Evolutionary conservation across 139 green algal genomes (phyloP), one percentile per base, ranked within the genome.

Genomic region (Auxenochlorella protothecoides): DNA sequence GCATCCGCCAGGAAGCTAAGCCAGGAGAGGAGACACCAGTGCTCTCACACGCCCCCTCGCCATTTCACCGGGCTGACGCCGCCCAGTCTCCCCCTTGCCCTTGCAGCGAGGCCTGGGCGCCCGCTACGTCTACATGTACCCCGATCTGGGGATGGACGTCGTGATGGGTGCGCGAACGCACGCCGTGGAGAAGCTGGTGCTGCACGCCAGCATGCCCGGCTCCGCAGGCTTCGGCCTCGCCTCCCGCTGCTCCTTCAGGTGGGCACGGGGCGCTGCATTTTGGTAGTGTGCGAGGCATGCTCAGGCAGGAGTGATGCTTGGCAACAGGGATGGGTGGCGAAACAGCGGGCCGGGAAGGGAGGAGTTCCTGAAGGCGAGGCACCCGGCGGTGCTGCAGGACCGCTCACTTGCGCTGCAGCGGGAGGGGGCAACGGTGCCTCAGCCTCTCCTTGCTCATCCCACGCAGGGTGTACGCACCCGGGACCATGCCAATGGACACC

Each of bases 191-290:
- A 89, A 89, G 79, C 63, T 89, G 14, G 79, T 89, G 68, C 76
- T 89, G 68, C 84, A 84, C 72, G 76, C 79, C 55, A 89, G 88
- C 74, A 16, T 67, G 5, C 82, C 82, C 3, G 77, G 80, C 14
- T 82, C 88, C 71, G 60, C 83, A 8, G 70, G 77, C 56, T 89
- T 89, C 74, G 82, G 82, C 65, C 55, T 70, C 6, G 84, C 86
- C 74, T 64, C 65, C 72, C 85, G 84, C 57, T 88, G 82, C 82
- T 82, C 83, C 77, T 88, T 88, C 72, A 66, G 72, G 72, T 53
- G 44, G 4, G 65, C 16, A 3, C 5, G 15, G 59, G 7, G 10
- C 8, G 59, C 15, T 5, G 54, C 15, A 6, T 53, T 53, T 4
- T 61, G 55, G 51, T 16, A 44, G 27, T 44, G 27, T 44, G 27